These are phyloP conservation scores for Boletus vermiculosoides DNA, from an alignment of 768 basidiomycete genomes.

Conservation along the genomic window DNA sequence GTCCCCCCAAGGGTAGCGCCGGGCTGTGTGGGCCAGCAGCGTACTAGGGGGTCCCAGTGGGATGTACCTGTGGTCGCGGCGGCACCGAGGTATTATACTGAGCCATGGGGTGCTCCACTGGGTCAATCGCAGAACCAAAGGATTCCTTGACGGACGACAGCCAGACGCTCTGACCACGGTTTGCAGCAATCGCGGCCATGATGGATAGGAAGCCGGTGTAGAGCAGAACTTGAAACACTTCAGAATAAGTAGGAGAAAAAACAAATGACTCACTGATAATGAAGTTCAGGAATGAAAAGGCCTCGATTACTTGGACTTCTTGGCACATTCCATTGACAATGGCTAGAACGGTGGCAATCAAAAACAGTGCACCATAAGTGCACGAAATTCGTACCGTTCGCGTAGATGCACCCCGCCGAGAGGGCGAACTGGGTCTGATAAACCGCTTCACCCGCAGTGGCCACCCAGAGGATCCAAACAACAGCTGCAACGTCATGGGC, in stretches of 20 bases:
- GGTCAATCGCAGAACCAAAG: constrained; percentile 10
- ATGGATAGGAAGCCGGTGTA: constrained; percentile 30
- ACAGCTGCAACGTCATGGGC: constrained; percentile 19
- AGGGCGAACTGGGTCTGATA: background rate
- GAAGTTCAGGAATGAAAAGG: constrained; percentile 39
- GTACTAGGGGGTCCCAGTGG: background rate
- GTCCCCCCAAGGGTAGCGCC: background rate
- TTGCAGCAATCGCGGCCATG: constrained; percentile 27
- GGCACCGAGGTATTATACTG: constrained; percentile 11
- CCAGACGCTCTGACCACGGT: constrained; percentile 35
- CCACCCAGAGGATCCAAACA: constrained; percentile 42
- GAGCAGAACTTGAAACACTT: constrained; percentile 28
- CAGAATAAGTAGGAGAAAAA: background rate
- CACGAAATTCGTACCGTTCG: constrained; percentile 4
- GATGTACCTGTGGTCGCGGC: background rate
- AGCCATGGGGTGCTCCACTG: constrained; percentile 17
- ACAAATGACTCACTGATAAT: constrained; percentile 28
- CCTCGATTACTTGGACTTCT: constrained; percentile 33
- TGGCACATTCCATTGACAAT: constrained; percentile 21
- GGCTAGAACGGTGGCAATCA: constrained; percentile 11
- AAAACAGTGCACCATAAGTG: background rate
- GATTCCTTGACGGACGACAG: constrained; percentile 33
- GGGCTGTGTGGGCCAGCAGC: background rate
- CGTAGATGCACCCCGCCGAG: constrained; percentile 10
- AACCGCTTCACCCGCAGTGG: constrained; percentile 32